A percentile compares a stretch with the other conserved stretches of the same genome.
Conservation (phyloP, 257 asterid species). For the Plantago major region DNA sequence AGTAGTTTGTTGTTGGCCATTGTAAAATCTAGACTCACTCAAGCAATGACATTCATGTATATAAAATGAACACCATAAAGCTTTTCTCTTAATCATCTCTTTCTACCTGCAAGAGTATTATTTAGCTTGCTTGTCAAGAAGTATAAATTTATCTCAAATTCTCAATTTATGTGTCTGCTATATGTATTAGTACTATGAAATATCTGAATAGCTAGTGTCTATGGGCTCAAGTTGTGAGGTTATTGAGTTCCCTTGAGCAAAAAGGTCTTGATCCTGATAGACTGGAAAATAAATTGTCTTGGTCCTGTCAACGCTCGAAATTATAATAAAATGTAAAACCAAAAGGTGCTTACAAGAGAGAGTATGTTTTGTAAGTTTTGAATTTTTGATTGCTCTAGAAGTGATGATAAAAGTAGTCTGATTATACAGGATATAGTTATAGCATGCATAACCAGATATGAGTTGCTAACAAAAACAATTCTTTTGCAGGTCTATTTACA, state of each 20-base stretch:
- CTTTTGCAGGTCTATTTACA: constrained; percentile 33
- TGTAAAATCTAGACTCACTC: neutral
- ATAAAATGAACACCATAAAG: neutral
- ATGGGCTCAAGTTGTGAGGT: no score
- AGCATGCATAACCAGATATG: neutral
- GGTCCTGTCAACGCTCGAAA: no score
- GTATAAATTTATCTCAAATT: neutral
- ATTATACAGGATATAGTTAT: neutral
- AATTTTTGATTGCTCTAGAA: neutral
- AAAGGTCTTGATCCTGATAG: no score
- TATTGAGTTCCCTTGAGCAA: no score
- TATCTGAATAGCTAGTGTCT: no score
- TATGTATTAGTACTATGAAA: neutral
- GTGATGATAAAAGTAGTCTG: neutral
- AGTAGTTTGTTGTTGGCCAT: neutral
- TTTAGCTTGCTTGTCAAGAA: neutral
- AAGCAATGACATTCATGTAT: neutral
- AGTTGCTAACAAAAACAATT: neutral
- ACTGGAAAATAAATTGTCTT: no score
- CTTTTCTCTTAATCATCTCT: neutral
- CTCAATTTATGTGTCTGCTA: neutral
- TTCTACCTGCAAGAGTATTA: neutral
- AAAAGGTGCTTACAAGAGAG: no score
- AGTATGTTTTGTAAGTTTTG: neutral
- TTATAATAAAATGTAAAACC: no score